phyloP scores from a whole-genome alignment of 1,284 basidiomycete species.

The Cutaneotrichosporon cavernicola region DNA sequence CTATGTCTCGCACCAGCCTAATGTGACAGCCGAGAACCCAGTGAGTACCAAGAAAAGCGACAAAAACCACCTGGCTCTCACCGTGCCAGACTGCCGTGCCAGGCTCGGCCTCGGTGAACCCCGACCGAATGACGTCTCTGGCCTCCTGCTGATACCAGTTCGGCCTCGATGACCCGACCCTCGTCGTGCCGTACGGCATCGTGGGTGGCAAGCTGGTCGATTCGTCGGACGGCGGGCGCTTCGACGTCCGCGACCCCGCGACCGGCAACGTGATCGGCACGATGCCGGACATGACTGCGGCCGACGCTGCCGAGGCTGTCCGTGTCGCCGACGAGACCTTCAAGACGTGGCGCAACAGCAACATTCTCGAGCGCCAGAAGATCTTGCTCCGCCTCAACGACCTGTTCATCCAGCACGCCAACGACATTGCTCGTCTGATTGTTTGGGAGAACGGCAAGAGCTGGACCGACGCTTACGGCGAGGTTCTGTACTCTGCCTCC shows the following conservation, averaged over 20 bases:
- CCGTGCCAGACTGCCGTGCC: too few species aligned
- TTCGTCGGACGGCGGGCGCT: slow-evolving; percentile 67
- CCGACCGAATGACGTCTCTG: background rate
- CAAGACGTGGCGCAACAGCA: slow-evolving; percentile 75
- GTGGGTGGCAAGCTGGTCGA: slow-evolving; percentile 81
- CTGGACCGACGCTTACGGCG: slow-evolving; percentile 74
- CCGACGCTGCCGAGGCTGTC: slow-evolving; percentile 77
- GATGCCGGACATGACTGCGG: slow-evolving; percentile 79
- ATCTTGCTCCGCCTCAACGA: slow-evolving; percentile 38
- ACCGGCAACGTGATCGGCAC: slow-evolving; percentile 74
- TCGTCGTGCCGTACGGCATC: slow-evolving; percentile 72
- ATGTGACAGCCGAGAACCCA: slow-evolving; percentile 45
- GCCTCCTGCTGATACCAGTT: slow-evolving; percentile 30
- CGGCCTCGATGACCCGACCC: slow-evolving; percentile 66
- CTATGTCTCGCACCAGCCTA: slow-evolving; percentile 44
- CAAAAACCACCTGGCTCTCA: background rate
- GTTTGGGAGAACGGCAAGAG: slow-evolving; percentile 86
- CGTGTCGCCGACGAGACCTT: slow-evolving; percentile 72
- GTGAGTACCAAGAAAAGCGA: slow-evolving; percentile 12
- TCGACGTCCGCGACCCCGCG: slow-evolving; percentile 81
- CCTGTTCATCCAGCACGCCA: slow-evolving; percentile 37
- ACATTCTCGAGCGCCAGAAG: slow-evolving; percentile 48
- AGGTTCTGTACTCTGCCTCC: slow-evolving; percentile 75
- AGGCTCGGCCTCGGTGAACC: too few species aligned
- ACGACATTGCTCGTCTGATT: slow-evolving; percentile 49